phyloP scores from a whole-genome alignment of 2,329 filamentous ascomycete genomes.

The Penicillium sp. region DNA sequence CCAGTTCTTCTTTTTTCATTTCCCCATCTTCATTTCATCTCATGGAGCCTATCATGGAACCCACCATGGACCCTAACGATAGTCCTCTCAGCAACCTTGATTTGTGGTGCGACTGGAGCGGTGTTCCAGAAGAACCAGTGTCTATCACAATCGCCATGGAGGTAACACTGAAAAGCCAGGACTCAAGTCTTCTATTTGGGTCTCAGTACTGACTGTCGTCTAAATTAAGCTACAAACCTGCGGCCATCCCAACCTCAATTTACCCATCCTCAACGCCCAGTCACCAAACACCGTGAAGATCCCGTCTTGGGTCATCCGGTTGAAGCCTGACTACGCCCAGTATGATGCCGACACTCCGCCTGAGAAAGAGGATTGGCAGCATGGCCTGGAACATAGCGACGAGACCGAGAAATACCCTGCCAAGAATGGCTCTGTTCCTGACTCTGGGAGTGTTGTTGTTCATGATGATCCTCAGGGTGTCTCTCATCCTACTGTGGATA shows the following conservation, averaged over 20 bases:
- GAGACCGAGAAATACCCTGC: not conserved
- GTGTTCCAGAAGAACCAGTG: constrained; percentile 25
- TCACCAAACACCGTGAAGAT: not conserved
- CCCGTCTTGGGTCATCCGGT: not conserved
- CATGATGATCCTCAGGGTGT: not conserved
- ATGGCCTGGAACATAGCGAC: not conserved
- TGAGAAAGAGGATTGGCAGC: not conserved
- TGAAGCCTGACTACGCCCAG: not conserved
- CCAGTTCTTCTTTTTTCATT: not conserved
- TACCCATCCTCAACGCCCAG: constrained; percentile 25
- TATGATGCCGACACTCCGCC: not conserved
- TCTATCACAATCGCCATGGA: constrained; percentile 31
- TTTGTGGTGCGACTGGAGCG: constrained; percentile 35
- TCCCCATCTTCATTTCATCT: not conserved
- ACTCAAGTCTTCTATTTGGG: not conserved
- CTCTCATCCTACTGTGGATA: not conserved
- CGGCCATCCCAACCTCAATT: constrained; percentile 22
- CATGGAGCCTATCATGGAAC: not conserved
- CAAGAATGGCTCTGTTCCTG: not conserved
- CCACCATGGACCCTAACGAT: constrained; percentile 13
- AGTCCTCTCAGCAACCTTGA: constrained; percentile 31
- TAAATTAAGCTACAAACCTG: constrained; percentile 21
- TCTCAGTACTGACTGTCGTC: not conserved
- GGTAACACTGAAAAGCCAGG: constrained; percentile 20
- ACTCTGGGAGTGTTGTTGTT: not conserved